A percentile compares a stretch with the other conserved stretches of the same genome.
Conservation (phyloP, 192 early-diverging fungal species). For the Podochytrium sp. region DNA sequence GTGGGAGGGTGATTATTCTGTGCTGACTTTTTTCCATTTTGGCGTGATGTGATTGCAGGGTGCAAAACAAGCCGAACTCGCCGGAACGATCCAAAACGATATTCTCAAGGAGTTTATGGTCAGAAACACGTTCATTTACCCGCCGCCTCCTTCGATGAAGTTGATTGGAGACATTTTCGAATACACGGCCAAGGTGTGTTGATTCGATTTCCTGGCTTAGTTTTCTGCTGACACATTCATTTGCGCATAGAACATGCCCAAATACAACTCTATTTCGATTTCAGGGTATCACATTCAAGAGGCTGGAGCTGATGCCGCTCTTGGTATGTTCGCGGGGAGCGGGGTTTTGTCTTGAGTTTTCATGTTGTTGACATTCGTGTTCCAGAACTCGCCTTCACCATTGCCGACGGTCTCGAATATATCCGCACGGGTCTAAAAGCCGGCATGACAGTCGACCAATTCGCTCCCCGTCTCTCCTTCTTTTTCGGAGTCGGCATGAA, state of each 20-base stretch:
- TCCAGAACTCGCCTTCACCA: conserved; percentile 86
- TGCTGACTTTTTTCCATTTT: no score
- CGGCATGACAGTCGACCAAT: conserved; percentile 87
- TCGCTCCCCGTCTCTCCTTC: conserved; percentile 88
- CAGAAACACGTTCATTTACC: conserved; percentile 92
- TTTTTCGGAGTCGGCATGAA: conserved; percentile 95
- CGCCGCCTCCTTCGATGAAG: conserved; percentile 88
- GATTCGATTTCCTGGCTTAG: background rate
- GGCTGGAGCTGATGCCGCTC: conserved; percentile 85
- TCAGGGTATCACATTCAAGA: conserved; percentile 95
- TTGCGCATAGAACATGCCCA: conserved; percentile 74
- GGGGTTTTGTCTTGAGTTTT: no score
- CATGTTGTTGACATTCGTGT: no score
- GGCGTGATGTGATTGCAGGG: conserved; percentile 49
- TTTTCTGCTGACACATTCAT: background rate
- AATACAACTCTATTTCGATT: conserved; percentile 95
- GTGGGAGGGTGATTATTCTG: no score
- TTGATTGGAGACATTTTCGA: conserved; percentile 91
- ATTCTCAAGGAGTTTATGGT: conserved; percentile 96
- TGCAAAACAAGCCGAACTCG: conserved; percentile 74
- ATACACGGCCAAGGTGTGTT: conserved; percentile 72
- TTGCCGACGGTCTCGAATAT: conserved; percentile 84
- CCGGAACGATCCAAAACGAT: conserved; percentile 91
- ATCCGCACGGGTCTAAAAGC: conserved; percentile 62
- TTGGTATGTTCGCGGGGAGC: no score